Conservation (phyloP, 345 rosid genomes). For the Brassica carinata region DNA sequence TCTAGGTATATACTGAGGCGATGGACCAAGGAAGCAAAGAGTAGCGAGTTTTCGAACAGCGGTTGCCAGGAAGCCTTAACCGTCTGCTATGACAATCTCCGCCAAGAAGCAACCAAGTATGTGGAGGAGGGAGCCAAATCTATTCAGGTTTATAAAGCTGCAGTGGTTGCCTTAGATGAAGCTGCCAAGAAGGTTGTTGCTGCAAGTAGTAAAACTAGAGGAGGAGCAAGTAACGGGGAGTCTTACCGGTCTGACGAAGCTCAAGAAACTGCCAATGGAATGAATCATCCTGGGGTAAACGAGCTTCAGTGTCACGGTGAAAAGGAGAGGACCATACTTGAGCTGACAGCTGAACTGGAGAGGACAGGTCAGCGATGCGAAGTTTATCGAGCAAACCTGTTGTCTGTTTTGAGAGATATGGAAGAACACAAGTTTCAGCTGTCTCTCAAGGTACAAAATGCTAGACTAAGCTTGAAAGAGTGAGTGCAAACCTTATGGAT, state of each 20-base stretch:
- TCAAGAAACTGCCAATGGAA: constrained; percentile 43
- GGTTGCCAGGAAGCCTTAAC: constrained; percentile 54
- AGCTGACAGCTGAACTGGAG: constrained; percentile 66
- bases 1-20: constrained; percentile 63
- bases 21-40: constrained; percentile 83
- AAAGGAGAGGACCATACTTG: constrained; percentile 67
- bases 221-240: constrained; percentile 48
- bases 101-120: constrained; percentile 73
- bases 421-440: constrained; percentile 86
- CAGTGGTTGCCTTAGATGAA: constrained; percentile 71
- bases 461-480: constrained; percentile 77
- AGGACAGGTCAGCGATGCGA: constrained; percentile 63
- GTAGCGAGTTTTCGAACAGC: constrained; percentile 43
- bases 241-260: constrained; percentile 45
- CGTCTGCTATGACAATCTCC: constrained; percentile 61
- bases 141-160: constrained; percentile 63
- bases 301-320: constrained; percentile 52
- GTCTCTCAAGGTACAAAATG: constrained; percentile 81
- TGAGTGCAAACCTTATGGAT: constrained; percentile 50
- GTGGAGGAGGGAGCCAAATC: constrained; percentile 89
- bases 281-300: constrained; percentile 56
- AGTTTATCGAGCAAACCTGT: constrained; percentile 66
- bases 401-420: constrained; percentile 78
- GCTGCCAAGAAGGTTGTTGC: constrained; percentile 66
- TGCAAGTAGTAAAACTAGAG: constrained; percentile 49